Base-by-base conservation (phyloP, 768 basidiomycete species). In the Boletus coccyginus region DNA sequence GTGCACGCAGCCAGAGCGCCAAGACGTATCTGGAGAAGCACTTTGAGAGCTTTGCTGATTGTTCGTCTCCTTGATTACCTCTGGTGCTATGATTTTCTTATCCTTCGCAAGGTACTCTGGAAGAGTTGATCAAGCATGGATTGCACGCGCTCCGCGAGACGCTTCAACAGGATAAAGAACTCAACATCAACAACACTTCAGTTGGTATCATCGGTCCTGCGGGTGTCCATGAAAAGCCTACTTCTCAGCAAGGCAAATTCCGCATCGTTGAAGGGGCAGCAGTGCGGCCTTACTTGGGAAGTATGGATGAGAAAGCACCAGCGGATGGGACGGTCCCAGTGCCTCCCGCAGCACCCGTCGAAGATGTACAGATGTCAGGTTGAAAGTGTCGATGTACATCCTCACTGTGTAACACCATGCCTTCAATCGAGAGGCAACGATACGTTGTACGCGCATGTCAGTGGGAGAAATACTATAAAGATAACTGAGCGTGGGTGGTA, bases 21-120 rank as follows among this genome's bases (percentile, higher is more conserved):
- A 98, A 98, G 76, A 99, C 97, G 13, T 99, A 98, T 72, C 79
- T 99, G 38, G 97, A 99, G 78, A 92, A 90, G 72, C 86, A 98
- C 68, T 97, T 86, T 66, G 88, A 92, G 71, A 83, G 79, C 65
- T 99, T 98, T 68, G 79, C 81, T 6, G 86, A 93, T 70, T 87
- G 94, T 97, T 61, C 62, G 91, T 58, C 50, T 21, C 48, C 17
- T 44, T 38, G 45, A 38, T 19, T n/a, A 33, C 21, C 7, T n/a
- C 38, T 21, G 21, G 33, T n/a, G 8, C 38, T 38, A 11, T 16
- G 32, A 43, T 35, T 19, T 29, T 43, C 47, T 48, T 7, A 47
- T 16, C 38, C 29, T 50, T 50, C 10, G 16, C 21, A 69, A 96
- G 94, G 85, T 70, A 82, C 83, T 41, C 78, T 98, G 50, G 90